Conservation (phyloP, 2,329 filamentous ascomycete genomes). For the Diaporthe vexans region DNA sequence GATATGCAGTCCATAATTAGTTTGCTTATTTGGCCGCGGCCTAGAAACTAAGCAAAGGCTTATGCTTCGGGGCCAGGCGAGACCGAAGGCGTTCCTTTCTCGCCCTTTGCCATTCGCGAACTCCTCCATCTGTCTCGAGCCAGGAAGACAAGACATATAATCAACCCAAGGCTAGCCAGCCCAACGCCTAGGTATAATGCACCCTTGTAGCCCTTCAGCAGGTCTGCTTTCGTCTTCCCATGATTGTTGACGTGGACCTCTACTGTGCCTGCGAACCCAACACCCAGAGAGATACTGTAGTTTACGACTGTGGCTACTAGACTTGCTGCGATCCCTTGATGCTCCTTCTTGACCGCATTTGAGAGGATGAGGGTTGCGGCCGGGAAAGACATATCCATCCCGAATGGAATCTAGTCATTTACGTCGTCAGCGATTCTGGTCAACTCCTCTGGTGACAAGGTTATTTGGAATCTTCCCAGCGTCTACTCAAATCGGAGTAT, state of each 20-base stretch:
- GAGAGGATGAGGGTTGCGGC: conserved; percentile 65
- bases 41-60: neutral
- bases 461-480: neutral
- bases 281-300: conserved; percentile 68
- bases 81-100: neutral
- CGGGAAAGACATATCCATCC: conserved; percentile 71
- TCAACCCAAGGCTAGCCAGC: conserved; percentile 44
- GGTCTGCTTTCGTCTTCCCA: conserved; percentile 43
- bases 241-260: conserved; percentile 58
- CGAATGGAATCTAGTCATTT: conserved; percentile 54
- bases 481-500: no score
- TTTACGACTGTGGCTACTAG: conserved; percentile 70
- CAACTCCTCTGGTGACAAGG: neutral
- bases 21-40: neutral
- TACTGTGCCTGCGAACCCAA: conserved; percentile 69
- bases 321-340: conserved; percentile 53
- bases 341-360: conserved; percentile 52
- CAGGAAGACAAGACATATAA: conserved; percentile 43
- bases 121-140: conserved; percentile 26
- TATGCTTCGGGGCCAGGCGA: neutral
- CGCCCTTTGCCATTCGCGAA: neutral
- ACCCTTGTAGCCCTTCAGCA: conserved; percentile 44
- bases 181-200: conserved; percentile 46
- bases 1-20: neutral
- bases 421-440: neutral